Evolutionary conservation across 148 eudicot genomes (phyloP).

Genomic region (Cornus controversa): DNA sequence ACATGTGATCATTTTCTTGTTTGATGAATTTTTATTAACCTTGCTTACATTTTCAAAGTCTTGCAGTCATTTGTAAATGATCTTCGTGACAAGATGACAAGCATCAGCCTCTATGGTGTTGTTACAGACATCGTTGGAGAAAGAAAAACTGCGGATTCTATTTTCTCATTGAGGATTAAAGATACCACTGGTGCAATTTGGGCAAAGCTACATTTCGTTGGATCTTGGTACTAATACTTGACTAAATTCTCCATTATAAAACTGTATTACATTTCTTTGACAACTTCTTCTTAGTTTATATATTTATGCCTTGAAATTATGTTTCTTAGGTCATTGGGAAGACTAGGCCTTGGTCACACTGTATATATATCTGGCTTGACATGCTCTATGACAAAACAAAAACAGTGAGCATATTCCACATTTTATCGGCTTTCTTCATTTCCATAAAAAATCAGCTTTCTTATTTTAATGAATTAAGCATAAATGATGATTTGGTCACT

Average conservation of each 20-base stretch:
- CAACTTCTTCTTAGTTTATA: not conserved
- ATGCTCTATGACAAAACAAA: slow-evolving; percentile 53
- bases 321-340: slow-evolving; percentile 75
- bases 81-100: slow-evolving; percentile 91
- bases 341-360: slow-evolving; percentile 73
- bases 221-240: slow-evolving; percentile 53
- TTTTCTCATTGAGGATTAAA: slow-evolving; percentile 58
- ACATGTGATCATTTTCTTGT: not conserved
- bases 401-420: slow-evolving; percentile 41
- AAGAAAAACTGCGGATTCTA: slow-evolving; percentile 28
- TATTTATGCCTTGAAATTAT: not conserved
- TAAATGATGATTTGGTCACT: not conserved
- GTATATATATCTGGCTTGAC: slow-evolving; percentile 75
- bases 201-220: slow-evolving; percentile 64
- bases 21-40: slow-evolving; percentile 9
- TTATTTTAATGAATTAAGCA: not conserved
- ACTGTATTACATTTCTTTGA: slow-evolving; percentile 2
- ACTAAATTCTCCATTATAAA: not conserved
- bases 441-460: too few relatives aligned
- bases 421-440: not conserved
- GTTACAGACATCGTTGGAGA: slow-evolving; percentile 57
- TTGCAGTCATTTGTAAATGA: slow-evolving; percentile 75
- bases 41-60: slow-evolving; percentile 55
- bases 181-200: slow-evolving; percentile 79
- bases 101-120: slow-evolving; percentile 78